Percentiles rank a stretch among this genome's conserved stretches.
Conservation (phyloP, 1,139 yeast genomes). For the Taphrina deformans region DNA sequence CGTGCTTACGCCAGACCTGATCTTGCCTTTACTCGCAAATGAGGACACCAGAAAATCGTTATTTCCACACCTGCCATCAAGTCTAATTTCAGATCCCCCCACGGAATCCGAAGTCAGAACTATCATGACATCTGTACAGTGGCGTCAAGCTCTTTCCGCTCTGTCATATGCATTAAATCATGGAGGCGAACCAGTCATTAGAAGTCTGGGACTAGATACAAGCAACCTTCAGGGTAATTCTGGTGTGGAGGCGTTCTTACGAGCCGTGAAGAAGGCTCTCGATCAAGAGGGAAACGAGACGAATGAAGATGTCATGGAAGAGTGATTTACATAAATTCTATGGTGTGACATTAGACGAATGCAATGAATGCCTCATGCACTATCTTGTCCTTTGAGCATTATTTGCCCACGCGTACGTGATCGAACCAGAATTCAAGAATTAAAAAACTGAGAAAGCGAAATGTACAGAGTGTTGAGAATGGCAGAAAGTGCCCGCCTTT, state of each 20-base stretch:
- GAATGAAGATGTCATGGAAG: constrained; percentile 15
- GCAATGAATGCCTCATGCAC: too few species aligned
- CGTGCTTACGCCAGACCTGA: constrained; percentile 3
- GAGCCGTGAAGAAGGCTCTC: constrained; percentile 3
- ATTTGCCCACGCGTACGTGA: too few species aligned
- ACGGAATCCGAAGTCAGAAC: constrained; percentile 16
- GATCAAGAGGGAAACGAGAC: not conserved
- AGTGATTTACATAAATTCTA: too few species aligned
- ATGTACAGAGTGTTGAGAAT: too few species aligned
- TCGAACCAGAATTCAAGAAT: too few species aligned
- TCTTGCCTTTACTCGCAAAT: constrained; percentile 14
- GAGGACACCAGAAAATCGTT: constrained; percentile 1
- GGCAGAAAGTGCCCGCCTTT: too few species aligned
- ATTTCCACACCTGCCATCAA: constrained; percentile 13
- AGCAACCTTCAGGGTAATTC: not conserved
- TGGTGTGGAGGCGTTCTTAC: constrained; percentile 22
- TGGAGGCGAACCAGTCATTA: constrained; percentile 4
- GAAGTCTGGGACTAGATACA: constrained; percentile 10
- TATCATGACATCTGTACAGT: constrained; percentile 16
- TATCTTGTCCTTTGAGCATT: too few species aligned
- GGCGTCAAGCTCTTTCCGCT: constrained; percentile 10
- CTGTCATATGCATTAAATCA: constrained; percentile 7
- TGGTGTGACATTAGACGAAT: too few species aligned
- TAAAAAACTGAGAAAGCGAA: too few species aligned
- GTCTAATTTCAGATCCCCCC: constrained; percentile 16